Conservation (phyloP, 495 filamentous ascomycete species). For the Neurospora sublineolata region DNA sequence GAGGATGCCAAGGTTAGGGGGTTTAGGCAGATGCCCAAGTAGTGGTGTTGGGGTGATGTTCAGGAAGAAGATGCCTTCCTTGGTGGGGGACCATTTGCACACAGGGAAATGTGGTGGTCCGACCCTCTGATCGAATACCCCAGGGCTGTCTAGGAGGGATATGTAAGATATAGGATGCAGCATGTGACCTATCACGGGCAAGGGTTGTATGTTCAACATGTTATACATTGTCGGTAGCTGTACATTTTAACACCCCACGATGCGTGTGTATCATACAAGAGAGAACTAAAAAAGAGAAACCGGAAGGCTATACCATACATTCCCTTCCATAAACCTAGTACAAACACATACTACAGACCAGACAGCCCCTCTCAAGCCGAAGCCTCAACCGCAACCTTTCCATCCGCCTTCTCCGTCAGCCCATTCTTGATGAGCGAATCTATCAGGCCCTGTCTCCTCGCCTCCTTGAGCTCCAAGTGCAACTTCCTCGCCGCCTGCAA, state of each 20-base stretch:
- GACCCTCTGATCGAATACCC: not conserved
- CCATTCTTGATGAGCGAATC: slow-evolving; percentile 6
- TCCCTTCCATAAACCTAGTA: slow-evolving; percentile 1
- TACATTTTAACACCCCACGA: slow-evolving; percentile 10
- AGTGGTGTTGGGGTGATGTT: slow-evolving; percentile 7
- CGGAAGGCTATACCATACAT: slow-evolving; percentile 1
- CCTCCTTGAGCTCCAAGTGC: slow-evolving; percentile 33
- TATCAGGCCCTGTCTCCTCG: slow-evolving; percentile 27
- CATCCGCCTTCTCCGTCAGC: not conserved
- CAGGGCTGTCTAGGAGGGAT: not conserved
- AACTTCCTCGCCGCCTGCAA: slow-evolving; percentile 26
- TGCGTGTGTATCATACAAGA: slow-evolving; percentile 11
- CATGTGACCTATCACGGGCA: not conserved
- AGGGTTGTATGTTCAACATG: not conserved
- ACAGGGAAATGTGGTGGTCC: not conserved
- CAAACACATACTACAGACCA: not conserved
- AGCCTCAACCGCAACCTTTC: slow-evolving; percentile 5
- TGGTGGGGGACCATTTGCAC: no score
- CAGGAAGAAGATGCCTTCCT: slow-evolving; percentile 1
- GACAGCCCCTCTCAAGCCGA: not conserved
- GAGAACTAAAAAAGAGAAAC: not conserved
- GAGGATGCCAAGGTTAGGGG: slow-evolving; percentile 25
- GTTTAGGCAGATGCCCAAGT: slow-evolving; percentile 32
- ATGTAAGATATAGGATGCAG: not conserved
- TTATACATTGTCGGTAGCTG: slow-evolving; percentile 5